Percentiles rank a stretch among this genome's conserved stretches.
Conservation (phyloP, 176 grass and related monocot genomes). For the Zizania latifolia region DNA sequence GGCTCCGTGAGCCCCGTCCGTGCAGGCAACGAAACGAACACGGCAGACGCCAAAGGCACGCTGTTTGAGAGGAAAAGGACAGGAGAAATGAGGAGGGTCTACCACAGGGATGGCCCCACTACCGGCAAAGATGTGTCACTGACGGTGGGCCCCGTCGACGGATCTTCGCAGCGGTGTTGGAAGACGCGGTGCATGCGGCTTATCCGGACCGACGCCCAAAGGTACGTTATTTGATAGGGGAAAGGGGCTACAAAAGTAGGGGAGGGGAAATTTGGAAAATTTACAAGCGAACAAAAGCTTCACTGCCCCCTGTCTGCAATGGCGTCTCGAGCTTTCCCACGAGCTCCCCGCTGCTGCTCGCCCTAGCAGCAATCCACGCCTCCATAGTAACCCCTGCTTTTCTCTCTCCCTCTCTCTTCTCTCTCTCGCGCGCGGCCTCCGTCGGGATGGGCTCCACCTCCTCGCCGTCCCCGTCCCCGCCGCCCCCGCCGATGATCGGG, state of each 20-base stretch:
- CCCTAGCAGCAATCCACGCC: neutral
- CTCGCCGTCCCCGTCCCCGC: slow-evolving; percentile 14
- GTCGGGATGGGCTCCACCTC: slow-evolving; percentile 25
- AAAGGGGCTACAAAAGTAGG: neutral
- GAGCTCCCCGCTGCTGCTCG: neutral
- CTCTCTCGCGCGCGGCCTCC: neutral
- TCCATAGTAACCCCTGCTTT: neutral
- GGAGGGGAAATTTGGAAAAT: neutral
- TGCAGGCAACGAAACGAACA: neutral
- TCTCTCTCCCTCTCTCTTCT: neutral
- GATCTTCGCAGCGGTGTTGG: neutral
- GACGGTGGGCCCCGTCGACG: neutral
- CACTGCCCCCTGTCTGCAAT: slow-evolving; percentile 32
- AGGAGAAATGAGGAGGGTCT: neutral
- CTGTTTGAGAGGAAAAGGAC: neutral
- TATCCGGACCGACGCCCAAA: neutral
- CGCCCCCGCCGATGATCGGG: slow-evolving; percentile 68
- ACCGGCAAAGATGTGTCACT: rapidly evolving
- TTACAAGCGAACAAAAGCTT: slow-evolving; percentile 31
- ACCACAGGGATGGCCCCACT: too few species aligned
- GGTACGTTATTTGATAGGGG: neutral
- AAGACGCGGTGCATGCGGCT: neutral
- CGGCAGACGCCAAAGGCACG: neutral
- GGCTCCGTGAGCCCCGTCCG: slow-evolving; percentile 21
- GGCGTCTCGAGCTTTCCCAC: slow-evolving; percentile 33